These are phyloP conservation scores for Blastobotrys indianensis DNA, from an alignment of 1,139 yeast genomes.

Conservation along the genomic window DNA sequence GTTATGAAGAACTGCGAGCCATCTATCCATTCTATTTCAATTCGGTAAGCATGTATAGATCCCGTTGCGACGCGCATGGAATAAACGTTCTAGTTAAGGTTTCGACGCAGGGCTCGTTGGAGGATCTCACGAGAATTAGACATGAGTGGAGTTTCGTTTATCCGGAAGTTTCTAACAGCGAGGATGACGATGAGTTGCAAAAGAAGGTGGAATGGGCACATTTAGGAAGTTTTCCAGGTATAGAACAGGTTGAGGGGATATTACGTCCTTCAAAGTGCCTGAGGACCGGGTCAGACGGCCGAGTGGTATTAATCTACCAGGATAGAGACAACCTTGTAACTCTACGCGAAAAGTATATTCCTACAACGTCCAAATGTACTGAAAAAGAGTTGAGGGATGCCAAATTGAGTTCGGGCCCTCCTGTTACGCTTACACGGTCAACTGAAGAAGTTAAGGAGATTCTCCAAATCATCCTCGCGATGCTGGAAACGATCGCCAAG, in stretches of 20 bases:
- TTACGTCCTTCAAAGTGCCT: slow-evolving; percentile 24
- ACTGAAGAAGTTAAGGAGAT: slow-evolving; percentile 34
- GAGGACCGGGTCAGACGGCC: slow-evolving; percentile 18
- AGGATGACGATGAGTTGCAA: slow-evolving; percentile 6
- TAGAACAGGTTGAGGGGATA: slow-evolving; percentile 22
- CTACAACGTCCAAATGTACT: neutral
- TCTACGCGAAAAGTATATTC: slow-evolving; percentile 23
- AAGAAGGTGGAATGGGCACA: slow-evolving; percentile 6
- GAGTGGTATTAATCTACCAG: slow-evolving; percentile 24
- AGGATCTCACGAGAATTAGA: slow-evolving; percentile 27
- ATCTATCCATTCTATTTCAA: slow-evolving; percentile 24
- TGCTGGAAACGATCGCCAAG: slow-evolving; percentile 36
- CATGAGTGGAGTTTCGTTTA: slow-evolving; percentile 29
- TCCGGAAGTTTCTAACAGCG: slow-evolving; percentile 15
- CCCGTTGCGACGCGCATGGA: slow-evolving; percentile 16
- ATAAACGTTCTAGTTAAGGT: slow-evolving; percentile 24
- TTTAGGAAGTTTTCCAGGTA: slow-evolving; percentile 8
- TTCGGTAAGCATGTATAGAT: slow-evolving; percentile 27
- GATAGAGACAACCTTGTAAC: slow-evolving; percentile 21
- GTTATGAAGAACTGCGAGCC: slow-evolving; percentile 23
- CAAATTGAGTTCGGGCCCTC: neutral
- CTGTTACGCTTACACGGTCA: slow-evolving; percentile 11
- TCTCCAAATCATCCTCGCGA: slow-evolving; percentile 34
- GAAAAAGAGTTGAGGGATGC: neutral
- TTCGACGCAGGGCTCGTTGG: slow-evolving; percentile 25